Conservation (phyloP, 306 rosid species). For the Cicer pinnatifidum region DNA sequence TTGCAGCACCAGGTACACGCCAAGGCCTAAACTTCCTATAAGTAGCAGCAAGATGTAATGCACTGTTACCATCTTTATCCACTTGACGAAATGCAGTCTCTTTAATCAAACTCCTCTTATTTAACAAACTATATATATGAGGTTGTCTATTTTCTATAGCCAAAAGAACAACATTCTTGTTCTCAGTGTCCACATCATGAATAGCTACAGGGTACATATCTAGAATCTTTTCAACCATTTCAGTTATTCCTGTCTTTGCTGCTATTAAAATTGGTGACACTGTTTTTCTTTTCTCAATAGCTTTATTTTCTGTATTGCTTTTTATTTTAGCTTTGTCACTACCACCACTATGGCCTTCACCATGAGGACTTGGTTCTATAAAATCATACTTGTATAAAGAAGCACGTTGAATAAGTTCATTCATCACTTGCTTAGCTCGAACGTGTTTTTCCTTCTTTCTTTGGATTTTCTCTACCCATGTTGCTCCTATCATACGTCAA, state of each 20-base stretch:
- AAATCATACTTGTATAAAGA: conserved; percentile 35
- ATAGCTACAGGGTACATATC: conserved; percentile 50
- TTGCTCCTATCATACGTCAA: conserved; percentile 43
- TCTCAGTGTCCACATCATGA: conserved; percentile 47
- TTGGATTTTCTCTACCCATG: conserved; percentile 50
- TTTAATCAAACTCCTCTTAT: conserved; percentile 11
- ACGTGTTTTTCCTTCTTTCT: conserved; percentile 52
- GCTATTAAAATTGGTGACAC: conserved; percentile 48
- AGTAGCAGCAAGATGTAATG: conserved; percentile 54
- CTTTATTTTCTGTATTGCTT: neutral
- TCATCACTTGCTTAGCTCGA: conserved; percentile 47
- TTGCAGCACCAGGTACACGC: conserved; percentile 59
- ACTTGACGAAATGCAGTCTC: conserved; percentile 51
- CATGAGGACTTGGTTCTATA: conserved; percentile 1
- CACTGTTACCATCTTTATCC: conserved; percentile 52
- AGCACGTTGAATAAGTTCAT: conserved; percentile 40
- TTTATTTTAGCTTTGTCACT: neutral
- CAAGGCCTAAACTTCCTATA: conserved; percentile 44
- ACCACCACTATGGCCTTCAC: neutral
- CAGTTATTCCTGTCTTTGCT: conserved; percentile 52
- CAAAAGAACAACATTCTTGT: conserved; percentile 55
- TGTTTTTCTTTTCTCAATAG: neutral
- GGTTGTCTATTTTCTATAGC: conserved; percentile 60
- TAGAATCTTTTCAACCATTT: conserved; percentile 51
- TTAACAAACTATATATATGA: conserved; percentile 43